Evolutionary conservation across 257 asterid genomes (phyloP).

Genomic region (Jacaranda copaia): DNA sequence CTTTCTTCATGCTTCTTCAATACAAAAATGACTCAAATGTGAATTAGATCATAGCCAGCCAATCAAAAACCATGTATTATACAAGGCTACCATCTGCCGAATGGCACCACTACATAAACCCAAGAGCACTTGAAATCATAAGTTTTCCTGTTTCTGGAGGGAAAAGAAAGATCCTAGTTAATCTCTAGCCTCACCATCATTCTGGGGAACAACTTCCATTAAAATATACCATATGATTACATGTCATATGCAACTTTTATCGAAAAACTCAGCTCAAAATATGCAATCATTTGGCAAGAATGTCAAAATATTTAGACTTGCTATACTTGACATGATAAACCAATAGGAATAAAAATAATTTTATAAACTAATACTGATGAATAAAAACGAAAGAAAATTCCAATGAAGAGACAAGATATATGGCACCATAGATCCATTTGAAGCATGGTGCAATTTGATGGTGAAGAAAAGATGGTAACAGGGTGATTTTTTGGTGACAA

Average conservation of each 20-base stretch:
- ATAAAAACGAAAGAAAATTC: not conserved
- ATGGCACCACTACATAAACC: not conserved
- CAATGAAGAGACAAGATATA: not conserved
- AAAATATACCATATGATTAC: not conserved
- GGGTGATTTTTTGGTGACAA: not conserved
- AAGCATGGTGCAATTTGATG: constrained; percentile 2
- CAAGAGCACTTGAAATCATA: not conserved
- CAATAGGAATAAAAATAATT: not conserved
- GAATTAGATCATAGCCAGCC: too few species aligned
- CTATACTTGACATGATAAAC: not conserved
- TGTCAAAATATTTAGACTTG: not conserved
- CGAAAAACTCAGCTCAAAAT: not conserved
- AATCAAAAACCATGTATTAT: too few species aligned
- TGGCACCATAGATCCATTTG: constrained; percentile 12
- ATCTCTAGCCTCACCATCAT: not conserved
- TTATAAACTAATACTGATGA: not conserved
- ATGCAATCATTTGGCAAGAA: not conserved
- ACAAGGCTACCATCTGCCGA: too few species aligned
- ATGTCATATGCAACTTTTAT: not conserved
- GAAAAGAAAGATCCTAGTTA: not conserved
- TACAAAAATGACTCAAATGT: too few species aligned
- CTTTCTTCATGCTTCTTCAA: constrained; percentile 5
- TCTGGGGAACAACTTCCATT: not conserved
- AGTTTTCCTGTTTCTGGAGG: not conserved
- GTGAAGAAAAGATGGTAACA: constrained; percentile 21